Evolutionary conservation across 2,329 filamentous ascomycete genomes (phyloP), one percentile per base, ranked within the genome.

Genomic region (Endothia cerciana): DNA sequence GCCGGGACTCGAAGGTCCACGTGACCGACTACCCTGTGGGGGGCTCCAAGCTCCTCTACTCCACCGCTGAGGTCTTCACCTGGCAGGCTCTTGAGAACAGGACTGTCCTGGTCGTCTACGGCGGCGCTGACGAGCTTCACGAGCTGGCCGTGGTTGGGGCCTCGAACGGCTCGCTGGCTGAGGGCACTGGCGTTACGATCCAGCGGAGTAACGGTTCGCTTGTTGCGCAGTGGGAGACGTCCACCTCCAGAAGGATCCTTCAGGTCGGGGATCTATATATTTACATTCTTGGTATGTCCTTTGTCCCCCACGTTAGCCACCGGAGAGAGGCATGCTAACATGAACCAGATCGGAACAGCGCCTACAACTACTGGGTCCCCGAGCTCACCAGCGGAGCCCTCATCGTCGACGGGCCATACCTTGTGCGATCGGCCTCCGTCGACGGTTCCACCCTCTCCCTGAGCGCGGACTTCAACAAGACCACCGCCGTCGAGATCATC

Each of bases 381-480:
- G 84, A 89, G 58, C 72, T 87, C 2, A 80, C 81, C 76, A 0
- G 74, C 43, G 62, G 59, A 30, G 74, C 62, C 7, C 3, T 66
- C n/a, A 87, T 92, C 55, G 75, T 89, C 64, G 85, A 89, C 68
- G 88, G 86, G 0, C 85, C 86, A 6, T 90, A 92, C 71, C 80
- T 92, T 0, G 74, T 91, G 49, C 85, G 90, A 7, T 86, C 83
- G 0, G 87, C 87, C 0, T 81, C 82, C 1, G 73, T 90, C 0
- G 71, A 84, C 4, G 85, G 82, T 3, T 78, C 77, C n/a, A 82
- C 82, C 1, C 79, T 94, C 4, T 80, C 84, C 8, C 74, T 94
- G 1, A 85, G 84, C 5, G 91, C 89, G 3, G 91, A 95, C 72
- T 83, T 94, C 70, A 94, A 94, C 70, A 76, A 81, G 0, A 92